A percentile compares a stretch with the other conserved stretches of the same genome.
Conservation (phyloP, 306 rosid species). For the Glycyrrhiza uralensis region DNA sequence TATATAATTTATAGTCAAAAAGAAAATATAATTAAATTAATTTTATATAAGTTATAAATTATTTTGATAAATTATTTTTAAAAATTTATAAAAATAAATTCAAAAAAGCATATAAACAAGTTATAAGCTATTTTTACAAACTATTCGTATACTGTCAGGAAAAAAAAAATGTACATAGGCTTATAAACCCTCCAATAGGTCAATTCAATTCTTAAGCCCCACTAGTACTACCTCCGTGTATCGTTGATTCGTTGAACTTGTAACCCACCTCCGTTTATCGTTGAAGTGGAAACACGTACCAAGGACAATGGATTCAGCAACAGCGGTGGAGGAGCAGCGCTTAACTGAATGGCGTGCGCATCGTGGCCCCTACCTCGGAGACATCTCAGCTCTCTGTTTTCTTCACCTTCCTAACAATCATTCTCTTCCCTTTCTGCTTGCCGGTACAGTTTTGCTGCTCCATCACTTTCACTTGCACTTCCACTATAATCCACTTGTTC, state of each 20-base stretch:
- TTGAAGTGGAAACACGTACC: not conserved
- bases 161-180: too few species aligned
- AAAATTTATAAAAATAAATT: too few species aligned
- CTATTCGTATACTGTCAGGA: too few species aligned
- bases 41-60: too few species aligned
- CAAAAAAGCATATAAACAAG: too few species aligned
- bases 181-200: not conserved
- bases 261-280: conserved; percentile 20
- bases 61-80: too few species aligned
- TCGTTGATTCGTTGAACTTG: too few species aligned
- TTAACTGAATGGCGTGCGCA: conserved; percentile 47
- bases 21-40: too few species aligned
- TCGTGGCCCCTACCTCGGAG: conserved; percentile 76
- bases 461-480: not conserved
- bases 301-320: conserved; percentile 12
- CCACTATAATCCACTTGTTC: not conserved
- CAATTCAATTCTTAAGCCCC: too few species aligned
- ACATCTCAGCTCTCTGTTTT: conserved; percentile 85
- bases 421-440: conserved; percentile 68
- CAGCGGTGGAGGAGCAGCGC: conserved; percentile 29
- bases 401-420: conserved; percentile 57
- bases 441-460: conserved; percentile 36
- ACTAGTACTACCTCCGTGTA: conserved; percentile 17
- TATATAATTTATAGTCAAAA: too few species aligned
- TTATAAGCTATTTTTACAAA: too few species aligned